Evolutionary conservation across 2,329 filamentous ascomycete species (phyloP).

Genomic region (Beauveria sp.): DNA sequence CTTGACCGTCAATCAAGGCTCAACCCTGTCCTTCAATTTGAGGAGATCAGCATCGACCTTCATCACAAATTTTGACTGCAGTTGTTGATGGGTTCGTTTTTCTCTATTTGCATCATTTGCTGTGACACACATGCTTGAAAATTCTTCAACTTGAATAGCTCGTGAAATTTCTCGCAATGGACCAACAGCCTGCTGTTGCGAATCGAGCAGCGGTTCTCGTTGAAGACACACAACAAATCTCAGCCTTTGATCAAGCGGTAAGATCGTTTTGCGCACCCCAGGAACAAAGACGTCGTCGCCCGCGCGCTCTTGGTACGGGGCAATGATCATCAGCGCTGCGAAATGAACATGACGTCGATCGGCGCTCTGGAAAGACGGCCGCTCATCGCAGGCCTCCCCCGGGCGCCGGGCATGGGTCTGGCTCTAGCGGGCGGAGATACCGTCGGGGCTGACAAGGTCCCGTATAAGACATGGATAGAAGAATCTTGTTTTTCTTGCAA

Average conservation of each 20-base stretch:
- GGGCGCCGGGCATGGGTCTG: too few relatives aligned
- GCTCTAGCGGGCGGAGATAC: not conserved
- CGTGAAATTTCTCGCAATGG: too few relatives aligned
- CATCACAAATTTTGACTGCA: not conserved
- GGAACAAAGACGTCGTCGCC: not conserved
- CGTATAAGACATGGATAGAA: too few relatives aligned
- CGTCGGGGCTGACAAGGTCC: not conserved
- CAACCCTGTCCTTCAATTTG: not conserved
- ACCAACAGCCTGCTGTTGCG: too few relatives aligned
- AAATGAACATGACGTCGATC: slow-evolving; percentile 8
- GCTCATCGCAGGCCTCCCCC: not conserved
- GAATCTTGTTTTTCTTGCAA: too few relatives aligned
- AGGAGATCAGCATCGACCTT: not conserved
- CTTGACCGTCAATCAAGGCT: not conserved
- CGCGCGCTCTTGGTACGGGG: not conserved
- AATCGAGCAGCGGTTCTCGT: too few relatives aligned
- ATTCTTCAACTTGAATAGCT: too few relatives aligned
- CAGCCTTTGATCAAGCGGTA: too few relatives aligned
- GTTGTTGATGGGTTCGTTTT: too few relatives aligned
- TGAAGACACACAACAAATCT: too few relatives aligned
- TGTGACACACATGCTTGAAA: too few relatives aligned
- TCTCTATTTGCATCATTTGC: too few relatives aligned
- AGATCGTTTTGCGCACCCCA: not conserved
- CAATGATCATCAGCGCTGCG: not conserved
- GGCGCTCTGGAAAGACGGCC: not conserved